Conservation (phyloP, 306 rosid species). For the Hippophae gyantsensis region DNA sequence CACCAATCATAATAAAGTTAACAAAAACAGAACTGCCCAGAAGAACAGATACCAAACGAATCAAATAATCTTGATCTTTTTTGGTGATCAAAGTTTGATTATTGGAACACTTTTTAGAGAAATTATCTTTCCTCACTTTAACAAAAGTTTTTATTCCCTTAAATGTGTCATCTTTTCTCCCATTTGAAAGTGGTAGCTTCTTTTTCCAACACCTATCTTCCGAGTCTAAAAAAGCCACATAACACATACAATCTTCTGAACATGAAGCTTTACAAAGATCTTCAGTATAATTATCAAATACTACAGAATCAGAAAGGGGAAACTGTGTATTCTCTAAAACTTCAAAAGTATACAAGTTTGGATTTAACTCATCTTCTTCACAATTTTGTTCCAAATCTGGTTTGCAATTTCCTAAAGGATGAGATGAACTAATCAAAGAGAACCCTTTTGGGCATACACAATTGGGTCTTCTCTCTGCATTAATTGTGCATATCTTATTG, state of each 20-base stretch:
- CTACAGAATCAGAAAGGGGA: conserved; percentile 23
- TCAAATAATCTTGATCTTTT: conserved; percentile 9
- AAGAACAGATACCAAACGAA: conserved; percentile 27
- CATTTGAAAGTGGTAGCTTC: conserved; percentile 17
- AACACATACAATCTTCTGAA: conserved; percentile 25
- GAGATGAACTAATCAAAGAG: conserved; percentile 24
- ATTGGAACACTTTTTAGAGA: conserved; percentile 5
- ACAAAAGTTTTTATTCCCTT: too few relatives aligned
- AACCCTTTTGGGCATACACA: conserved; percentile 37
- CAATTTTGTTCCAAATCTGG: conserved; percentile 36
- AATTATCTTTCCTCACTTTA: too few relatives aligned
- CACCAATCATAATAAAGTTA: conserved; percentile 16
- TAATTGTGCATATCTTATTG: conserved; percentile 7
- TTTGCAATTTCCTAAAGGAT: conserved; percentile 26
- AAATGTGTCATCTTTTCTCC: not conserved
- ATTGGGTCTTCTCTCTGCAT: conserved; percentile 21
- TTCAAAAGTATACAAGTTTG: conserved; percentile 10
- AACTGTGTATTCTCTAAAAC: conserved; percentile 19
- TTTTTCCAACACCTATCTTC: conserved; percentile 12
- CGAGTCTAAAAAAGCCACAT: not conserved
- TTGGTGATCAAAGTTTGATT: not conserved
- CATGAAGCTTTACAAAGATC: conserved; percentile 31
- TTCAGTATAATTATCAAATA: conserved; percentile 8
- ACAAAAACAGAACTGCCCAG: conserved; percentile 33
- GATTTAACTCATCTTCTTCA: conserved; percentile 11